Evolutionary conservation across 345 rosid genomes (phyloP), one percentile per base, ranked within the genome.

Genomic region (Isatis tinctoria): DNA sequence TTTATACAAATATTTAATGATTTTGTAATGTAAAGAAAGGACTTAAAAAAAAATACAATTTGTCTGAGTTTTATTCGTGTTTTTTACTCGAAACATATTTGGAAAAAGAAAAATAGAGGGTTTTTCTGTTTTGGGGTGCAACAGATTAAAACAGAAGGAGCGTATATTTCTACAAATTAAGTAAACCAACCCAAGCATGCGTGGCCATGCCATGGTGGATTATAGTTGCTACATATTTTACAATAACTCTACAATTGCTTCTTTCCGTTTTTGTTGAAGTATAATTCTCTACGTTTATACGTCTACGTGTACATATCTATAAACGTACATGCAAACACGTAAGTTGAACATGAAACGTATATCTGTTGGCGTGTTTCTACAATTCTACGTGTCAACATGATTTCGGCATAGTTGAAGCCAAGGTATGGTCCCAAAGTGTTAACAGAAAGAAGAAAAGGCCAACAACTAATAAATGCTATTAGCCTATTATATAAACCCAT

Each of bases 341-440:
- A 67, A 67, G 35, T 48, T 58, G 48, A 48, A 58, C 68, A 14
- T 48, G 48, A 47, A 58, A 48, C 78, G 78, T 74, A 48, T 66
- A 57, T 47, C 20, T 45, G 27, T 18, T 39, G n/a, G 30, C 24
- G 1, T 22, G 24, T 1, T 2, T 28, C 17, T 66, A n/a, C n/a
- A n/a, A n/a, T 48, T 57, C 22, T 74, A 59, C 73, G 67, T 74
- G 78, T 58, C 73, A 44, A 56, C 71, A 65, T 74, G 77, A 73
- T 65, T 65, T 56, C 65, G 58, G 56, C 32, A 44, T 44, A 54
- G 71, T 45, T 57, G 72, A 65, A n/a, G n/a, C n/a, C n/a, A n/a
- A 45, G 59, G 44, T 14, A 74, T 74, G 78, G 77, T 28, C 72
- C 78, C 66, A 74, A 33, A 65, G 59, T n/a, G 8, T 37, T 65